These are phyloP conservation scores for Evernia prunastri DNA, from an alignment of 495 filamentous ascomycete genomes.

Conservation along the genomic window DNA sequence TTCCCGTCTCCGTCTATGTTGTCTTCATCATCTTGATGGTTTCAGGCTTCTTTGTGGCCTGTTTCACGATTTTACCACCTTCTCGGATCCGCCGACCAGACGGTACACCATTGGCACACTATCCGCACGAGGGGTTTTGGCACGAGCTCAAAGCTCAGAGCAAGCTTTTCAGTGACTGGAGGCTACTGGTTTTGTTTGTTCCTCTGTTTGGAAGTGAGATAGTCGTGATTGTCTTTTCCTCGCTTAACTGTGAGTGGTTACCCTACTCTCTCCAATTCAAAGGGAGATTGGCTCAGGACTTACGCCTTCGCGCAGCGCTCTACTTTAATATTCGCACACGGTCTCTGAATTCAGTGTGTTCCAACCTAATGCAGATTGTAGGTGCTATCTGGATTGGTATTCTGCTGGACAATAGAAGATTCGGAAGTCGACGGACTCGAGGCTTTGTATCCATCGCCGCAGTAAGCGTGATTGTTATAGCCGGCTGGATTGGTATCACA, in stretches of 20 bases:
- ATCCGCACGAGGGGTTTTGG: not conserved
- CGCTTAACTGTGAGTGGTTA: not conserved
- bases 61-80: not conserved
- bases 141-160: not conserved
- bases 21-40: not conserved
- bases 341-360: not conserved
- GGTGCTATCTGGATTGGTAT: not conserved
- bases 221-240: not conserved
- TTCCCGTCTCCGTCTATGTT: not conserved
- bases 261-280: not conserved
- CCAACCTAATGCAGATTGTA: not conserved
- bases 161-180: not conserved
- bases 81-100: not conserved
- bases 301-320: not conserved
- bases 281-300: not conserved
- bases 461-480: not conserved
- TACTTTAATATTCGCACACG: not conserved
- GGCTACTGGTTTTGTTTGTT: not conserved
- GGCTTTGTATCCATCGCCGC: not conserved
- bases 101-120: not conserved
- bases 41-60: not conserved
- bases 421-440: not conserved
- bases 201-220: not conserved
- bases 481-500: not conserved
- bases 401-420: not conserved